A percentile compares a stretch with the other conserved stretches of the same genome.
Conservation (phyloP, 2,329 filamentous ascomycete species). For the Phialophora tarda region DNA sequence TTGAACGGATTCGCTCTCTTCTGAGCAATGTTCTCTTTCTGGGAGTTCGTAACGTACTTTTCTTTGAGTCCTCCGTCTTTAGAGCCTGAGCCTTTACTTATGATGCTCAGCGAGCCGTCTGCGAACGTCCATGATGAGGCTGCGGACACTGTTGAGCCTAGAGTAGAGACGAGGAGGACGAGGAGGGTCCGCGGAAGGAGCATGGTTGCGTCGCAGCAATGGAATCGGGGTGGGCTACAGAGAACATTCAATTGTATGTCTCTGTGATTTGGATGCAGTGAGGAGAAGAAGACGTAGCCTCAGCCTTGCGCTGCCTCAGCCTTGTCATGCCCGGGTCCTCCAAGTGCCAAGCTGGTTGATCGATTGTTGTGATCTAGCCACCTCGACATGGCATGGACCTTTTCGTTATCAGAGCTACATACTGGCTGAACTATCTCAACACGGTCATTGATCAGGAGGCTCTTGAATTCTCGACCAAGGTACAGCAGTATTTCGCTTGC, state of each 20-base stretch:
- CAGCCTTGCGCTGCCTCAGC: conserved; percentile 9
- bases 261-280: background rate
- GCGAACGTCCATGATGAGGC: conserved; percentile 66
- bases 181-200: conserved; percentile 29
- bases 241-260: background rate
- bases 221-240: background rate
- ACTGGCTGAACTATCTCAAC: background rate
- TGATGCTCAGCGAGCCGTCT: conserved; percentile 67
- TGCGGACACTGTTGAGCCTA: conserved; percentile 45
- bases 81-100: conserved; percentile 62
- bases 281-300: conserved; percentile 18
- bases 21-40: background rate
- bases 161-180: conserved; percentile 27
- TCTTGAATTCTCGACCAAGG: too few relatives aligned
- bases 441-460: too few relatives aligned
- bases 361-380: too few relatives aligned
- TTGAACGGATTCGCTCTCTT: background rate
- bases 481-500: too few relatives aligned
- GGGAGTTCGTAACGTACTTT: conserved; percentile 49
- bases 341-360: background rate
- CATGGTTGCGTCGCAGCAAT: conserved; percentile 18
- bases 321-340: background rate
- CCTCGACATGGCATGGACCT: too few relatives aligned
- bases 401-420: background rate
- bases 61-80: conserved; percentile 61